Evolutionary conservation across 129 eudicot genomes (phyloP).

Genomic region (Flaveria sonorensis): DNA sequence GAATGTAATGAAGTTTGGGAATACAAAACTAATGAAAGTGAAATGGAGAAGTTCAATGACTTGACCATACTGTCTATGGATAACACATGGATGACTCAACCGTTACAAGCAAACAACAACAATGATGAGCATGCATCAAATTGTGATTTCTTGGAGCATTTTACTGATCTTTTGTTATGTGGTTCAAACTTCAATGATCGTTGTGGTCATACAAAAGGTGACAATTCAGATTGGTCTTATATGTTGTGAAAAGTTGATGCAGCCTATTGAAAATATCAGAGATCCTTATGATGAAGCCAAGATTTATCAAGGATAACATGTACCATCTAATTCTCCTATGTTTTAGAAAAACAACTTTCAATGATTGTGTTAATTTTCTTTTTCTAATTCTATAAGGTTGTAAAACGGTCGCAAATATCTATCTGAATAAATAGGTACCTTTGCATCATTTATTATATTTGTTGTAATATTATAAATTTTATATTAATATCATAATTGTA

Average conservation of each 20-base stretch:
- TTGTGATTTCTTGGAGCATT: constrained; percentile 61
- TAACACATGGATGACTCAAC: constrained; percentile 33
- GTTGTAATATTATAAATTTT: neutral
- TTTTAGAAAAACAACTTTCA: constrained; percentile 30
- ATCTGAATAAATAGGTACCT: constrained; percentile 16
- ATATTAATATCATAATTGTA: neutral
- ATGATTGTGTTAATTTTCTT: neutral
- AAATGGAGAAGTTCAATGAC: constrained; percentile 37
- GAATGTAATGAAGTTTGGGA: constrained; percentile 41
- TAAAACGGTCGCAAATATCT: constrained; percentile 13
- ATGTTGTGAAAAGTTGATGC: constrained; percentile 15
- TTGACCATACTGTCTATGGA: constrained; percentile 38
- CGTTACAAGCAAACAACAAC: constrained; percentile 23
- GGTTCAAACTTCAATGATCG: constrained; percentile 24
- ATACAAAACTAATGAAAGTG: constrained; percentile 29
- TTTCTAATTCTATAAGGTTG: neutral
- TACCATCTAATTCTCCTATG: constrained; percentile 57
- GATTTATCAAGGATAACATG: constrained; percentile 70
- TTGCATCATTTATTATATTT: constrained; percentile 4
- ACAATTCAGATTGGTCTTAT: constrained; percentile 35
- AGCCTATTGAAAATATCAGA: neutral
- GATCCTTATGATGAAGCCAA: constrained; percentile 46
- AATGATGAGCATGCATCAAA: constrained; percentile 31
- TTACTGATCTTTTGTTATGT: constrained; percentile 66
- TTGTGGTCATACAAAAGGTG: constrained; percentile 31